Conservation (phyloP, 1,139 yeast genomes). For the Suhomyces bolitotheri region DNA sequence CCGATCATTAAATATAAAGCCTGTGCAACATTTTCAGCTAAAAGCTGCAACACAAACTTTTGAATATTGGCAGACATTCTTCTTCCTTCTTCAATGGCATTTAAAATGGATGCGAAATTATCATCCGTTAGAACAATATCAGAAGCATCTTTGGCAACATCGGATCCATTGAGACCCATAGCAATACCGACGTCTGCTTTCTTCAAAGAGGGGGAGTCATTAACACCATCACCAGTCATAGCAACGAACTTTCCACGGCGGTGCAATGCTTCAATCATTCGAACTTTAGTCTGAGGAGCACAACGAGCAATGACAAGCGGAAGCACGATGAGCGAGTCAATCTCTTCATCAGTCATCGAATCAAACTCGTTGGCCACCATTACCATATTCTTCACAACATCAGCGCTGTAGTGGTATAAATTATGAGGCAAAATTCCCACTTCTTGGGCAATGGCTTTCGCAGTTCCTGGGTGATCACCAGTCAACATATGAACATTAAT, state of each 20-base stretch:
- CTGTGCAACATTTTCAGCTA: constrained; percentile 53
- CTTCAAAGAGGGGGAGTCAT: constrained; percentile 39
- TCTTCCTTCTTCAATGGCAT: constrained; percentile 54
- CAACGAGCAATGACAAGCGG: constrained; percentile 49
- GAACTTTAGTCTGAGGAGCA: constrained; percentile 54
- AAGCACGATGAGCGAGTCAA: constrained; percentile 36
- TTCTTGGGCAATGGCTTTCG: constrained; percentile 52
- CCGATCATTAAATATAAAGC: constrained; percentile 42
- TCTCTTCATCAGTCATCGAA: constrained; percentile 29
- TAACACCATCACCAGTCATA: constrained; percentile 45
- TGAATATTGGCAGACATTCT: constrained; percentile 49
- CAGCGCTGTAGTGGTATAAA: constrained; percentile 38
- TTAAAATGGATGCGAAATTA: constrained; percentile 52
- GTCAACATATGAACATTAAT: constrained; percentile 55
- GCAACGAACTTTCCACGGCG: constrained; percentile 42
- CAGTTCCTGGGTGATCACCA: constrained; percentile 56
- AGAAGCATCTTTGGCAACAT: constrained; percentile 60
- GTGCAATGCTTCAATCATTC: constrained; percentile 53
- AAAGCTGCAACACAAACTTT: constrained; percentile 48
- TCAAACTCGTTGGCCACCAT: constrained; percentile 53
- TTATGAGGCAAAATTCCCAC: constrained; percentile 50
- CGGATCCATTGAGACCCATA: constrained; percentile 51
- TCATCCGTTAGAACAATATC: constrained; percentile 56
- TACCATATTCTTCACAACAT: constrained; percentile 35
- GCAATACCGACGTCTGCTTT: constrained; percentile 45